These are phyloP conservation scores for Ophiostoma perfectum DNA, from an alignment of 2,329 filamentous ascomycete species.

Conservation along the genomic window DNA sequence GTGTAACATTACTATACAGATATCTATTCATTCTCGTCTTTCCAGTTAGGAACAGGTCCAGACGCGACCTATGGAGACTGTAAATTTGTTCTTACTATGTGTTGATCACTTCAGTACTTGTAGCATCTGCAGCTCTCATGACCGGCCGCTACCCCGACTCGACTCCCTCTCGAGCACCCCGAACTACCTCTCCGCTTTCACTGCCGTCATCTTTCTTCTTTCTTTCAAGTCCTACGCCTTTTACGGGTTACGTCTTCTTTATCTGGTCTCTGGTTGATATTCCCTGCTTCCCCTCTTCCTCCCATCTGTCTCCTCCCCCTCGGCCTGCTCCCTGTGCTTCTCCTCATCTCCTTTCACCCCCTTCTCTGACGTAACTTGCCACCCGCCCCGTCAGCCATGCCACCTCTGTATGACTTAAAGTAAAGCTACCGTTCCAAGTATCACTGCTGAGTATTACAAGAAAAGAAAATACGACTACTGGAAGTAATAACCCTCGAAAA, in stretches of 20 bases:
- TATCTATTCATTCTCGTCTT: neutral
- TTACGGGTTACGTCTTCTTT: neutral
- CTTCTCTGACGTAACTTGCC: neutral
- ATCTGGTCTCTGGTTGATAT: neutral
- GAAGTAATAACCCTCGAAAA: neutral
- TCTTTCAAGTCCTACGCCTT: neutral
- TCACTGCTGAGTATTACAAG: too few species aligned
- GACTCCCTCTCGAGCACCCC: neutral
- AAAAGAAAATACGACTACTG: too few species aligned
- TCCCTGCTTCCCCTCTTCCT: neutral
- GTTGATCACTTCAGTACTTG: neutral
- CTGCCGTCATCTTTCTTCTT: neutral
- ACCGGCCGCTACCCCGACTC: neutral
- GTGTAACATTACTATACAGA: neutral
- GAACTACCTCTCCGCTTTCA: constrained; percentile 6
- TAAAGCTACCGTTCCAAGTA: too few species aligned
- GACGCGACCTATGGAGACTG: neutral
- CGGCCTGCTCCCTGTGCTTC: neutral
- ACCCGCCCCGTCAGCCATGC: neutral
- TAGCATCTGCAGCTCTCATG: neutral
- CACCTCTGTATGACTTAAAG: neutral
- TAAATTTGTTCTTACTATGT: neutral
- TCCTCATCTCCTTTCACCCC: neutral
- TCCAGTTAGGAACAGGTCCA: neutral
- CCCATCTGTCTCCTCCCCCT: neutral